Evolutionary conservation across 208 protist genomes (phyloP), one percentile per base, ranked within the genome.

Genomic region (Leptomonas seymouri): DNA sequence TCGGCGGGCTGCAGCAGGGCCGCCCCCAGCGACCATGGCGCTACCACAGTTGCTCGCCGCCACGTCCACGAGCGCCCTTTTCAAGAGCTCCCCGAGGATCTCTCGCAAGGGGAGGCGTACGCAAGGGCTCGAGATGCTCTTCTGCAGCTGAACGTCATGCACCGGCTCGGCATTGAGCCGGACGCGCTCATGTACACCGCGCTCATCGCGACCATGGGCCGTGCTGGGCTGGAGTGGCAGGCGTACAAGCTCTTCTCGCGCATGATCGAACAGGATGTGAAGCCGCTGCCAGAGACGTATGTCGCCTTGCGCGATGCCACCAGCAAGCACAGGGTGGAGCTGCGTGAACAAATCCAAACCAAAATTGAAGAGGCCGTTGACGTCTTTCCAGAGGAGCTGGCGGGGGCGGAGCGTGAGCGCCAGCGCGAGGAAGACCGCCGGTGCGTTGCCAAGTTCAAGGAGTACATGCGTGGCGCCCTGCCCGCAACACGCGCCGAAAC

Each of bases 181-280:
- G 92, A 97, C 63, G 91, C 84, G 36, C 78, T 95, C 39, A 96
- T 94, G 89, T 97, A 97, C 85, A 97, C 89, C n/a, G 86, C 87
- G 1, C 82, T 97, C 41, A 97, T 97, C 60, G 72, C 79, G 23
- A 95, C 83, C 41, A 97, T 97, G 94, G 94, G 80, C 23, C 76
- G 81, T 1, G 91, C 91, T 12, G 74, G 84, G 9, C 67, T 97
- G 39, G 94, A 97, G 83, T 96, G 91, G 90, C 91, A 96, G 83
- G 94, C 94, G 28, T 97, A 96, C 74, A 97, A 97, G 73, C 80
- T 97, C 23, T 97, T 97, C 67, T 95, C 91, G 16, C 85, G 94
- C 41, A 97, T 97, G 94, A 68, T 97, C 21, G 91, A 97, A 74
- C 73, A 85, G 49, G 67, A 86, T 42, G 75, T 97, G 15, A 81